Base-by-base conservation (phyloP, 352 stramenopile genomes). In the Globisporangium splendens region DNA sequence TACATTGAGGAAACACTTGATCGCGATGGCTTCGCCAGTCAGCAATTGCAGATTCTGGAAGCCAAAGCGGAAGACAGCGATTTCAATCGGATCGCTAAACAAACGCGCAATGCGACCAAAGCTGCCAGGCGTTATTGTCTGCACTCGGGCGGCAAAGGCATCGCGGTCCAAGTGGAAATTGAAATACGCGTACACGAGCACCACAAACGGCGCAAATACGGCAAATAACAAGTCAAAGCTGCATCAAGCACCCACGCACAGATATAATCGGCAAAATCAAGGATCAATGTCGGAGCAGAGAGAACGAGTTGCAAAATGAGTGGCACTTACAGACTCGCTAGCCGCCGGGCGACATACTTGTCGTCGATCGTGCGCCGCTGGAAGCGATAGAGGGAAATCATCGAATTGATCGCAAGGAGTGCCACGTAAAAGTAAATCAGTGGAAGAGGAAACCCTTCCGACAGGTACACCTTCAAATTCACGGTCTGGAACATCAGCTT, bases 161-260 rank as follows among this genome's bases (percentile, higher is more conserved):
- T 50, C 42, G 6, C 62, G 66, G 22, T 73, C 59, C 39, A 73
- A 49, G 5, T 59, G 38, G 22, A 73, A 73, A 21, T 70, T 57
- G 11, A 44, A 41, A 51, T 65, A 68, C 50, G 62, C 53, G 38
- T 65, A 73, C 0, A 15, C 33, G 33, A 70, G 33, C 42, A 73
- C 58, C 14, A 70, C 18, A 4, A 70, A 46, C 5, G 66, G 66
- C 8, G 66, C 62, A 31, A 70, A 73, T 17, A 68, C 66, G 10
- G 66, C 64, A 28, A 73, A 73, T 54, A 73, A 73, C n/a, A 73
- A 61, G 44, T 73, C 66, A 31, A 51, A 51, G 10, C 53, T 59
- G 39, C 3, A 17, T n/a, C 15, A 17, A 14, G 18, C 14, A 38
- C 5, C 24, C 38, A 58, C 14, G 3, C 21, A 39, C 15, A 56